Conservation (phyloP, 2,329 filamentous ascomycete genomes). For the Hymenoscyphus linearis region DNA sequence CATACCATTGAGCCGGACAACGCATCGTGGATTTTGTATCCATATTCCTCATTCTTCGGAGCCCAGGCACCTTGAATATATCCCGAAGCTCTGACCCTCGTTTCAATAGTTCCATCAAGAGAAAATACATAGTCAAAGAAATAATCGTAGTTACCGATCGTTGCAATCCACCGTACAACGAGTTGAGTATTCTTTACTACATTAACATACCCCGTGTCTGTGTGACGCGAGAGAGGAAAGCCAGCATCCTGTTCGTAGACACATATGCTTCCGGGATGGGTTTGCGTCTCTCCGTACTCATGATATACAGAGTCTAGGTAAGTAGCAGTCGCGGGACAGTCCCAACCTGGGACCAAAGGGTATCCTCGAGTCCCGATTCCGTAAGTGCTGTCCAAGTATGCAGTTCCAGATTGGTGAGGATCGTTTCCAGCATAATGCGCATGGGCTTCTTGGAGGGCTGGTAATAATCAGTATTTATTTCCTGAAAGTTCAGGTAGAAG, state of each 20-base stretch:
- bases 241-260: conserved; percentile 48
- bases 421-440: conserved; percentile 32
- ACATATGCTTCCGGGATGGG: conserved; percentile 47
- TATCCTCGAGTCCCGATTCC: conserved; percentile 30
- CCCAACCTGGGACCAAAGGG: conserved; percentile 27
- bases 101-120: conserved; percentile 45
- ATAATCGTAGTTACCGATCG: conserved; percentile 51
- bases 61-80: conserved; percentile 48
- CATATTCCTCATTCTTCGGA: conserved; percentile 42
- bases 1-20: conserved; percentile 40
- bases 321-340: conserved; percentile 46
- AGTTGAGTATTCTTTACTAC: conserved; percentile 45
- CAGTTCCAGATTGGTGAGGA: conserved; percentile 21
- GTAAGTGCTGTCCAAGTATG: conserved; percentile 33
- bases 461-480: background rate
- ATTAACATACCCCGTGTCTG: conserved; percentile 36
- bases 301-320: conserved; percentile 46
- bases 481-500: background rate
- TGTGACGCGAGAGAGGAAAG: conserved; percentile 46
- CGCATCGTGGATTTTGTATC: conserved; percentile 44
- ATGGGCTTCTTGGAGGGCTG: conserved; percentile 44
- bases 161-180: conserved; percentile 42
- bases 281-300: conserved; percentile 38
- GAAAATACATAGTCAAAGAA: conserved; percentile 47
- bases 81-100: conserved; percentile 42